Conservation (phyloP, 2,329 filamentous ascomycete genomes). For the Fusarium liriodendri region DNA sequence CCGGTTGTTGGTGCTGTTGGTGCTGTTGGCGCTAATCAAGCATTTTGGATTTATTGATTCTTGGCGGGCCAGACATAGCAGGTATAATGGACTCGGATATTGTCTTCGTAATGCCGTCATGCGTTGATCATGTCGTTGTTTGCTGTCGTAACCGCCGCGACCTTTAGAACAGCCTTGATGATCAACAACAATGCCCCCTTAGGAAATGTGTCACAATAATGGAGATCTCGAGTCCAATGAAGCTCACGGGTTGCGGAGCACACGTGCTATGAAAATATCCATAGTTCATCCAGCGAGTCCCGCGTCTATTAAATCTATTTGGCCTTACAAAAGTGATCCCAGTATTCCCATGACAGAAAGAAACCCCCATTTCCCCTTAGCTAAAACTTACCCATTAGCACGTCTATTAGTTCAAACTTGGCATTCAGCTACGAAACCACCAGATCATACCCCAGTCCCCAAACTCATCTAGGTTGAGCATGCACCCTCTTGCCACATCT, state of each 20-base stretch:
- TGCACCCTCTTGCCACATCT: conserved; percentile 56
- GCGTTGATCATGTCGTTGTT: background rate
- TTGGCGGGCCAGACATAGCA: background rate
- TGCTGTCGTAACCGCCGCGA: background rate
- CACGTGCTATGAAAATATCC: background rate
- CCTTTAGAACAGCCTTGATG: background rate
- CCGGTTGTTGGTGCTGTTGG: background rate
- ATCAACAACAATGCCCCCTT: background rate
- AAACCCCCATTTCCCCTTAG: background rate
- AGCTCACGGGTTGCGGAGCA: background rate
- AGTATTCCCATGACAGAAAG: background rate
- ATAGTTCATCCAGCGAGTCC: background rate
- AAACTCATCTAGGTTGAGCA: conserved; percentile 15
- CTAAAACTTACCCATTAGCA: background rate
- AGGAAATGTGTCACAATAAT: background rate
- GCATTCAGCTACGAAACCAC: background rate
- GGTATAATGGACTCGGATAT: background rate
- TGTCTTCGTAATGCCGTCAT: background rate
- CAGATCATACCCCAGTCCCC: background rate
- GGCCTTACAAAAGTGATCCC: background rate
- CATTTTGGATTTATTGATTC: background rate
- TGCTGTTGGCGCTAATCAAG: background rate
- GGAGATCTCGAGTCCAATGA: background rate
- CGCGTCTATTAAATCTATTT: background rate
- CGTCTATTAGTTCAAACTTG: background rate